Conservation (phyloP, 2,329 filamentous ascomycete species). For the Monilinia laxa region DNA sequence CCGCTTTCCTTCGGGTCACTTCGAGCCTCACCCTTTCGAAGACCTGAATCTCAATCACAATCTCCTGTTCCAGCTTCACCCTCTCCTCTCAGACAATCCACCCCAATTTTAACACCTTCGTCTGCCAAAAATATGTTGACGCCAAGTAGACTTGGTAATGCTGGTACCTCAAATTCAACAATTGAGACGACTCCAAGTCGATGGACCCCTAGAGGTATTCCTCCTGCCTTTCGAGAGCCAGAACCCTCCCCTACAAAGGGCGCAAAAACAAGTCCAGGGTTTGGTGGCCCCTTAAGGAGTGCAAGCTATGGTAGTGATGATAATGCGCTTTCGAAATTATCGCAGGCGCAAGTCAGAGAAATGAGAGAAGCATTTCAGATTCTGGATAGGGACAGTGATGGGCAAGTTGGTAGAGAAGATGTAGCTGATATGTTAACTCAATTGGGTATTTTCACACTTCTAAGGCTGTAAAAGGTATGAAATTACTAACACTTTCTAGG, state of each 20-base stretch:
- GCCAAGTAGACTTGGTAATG: slow-evolving; percentile 46
- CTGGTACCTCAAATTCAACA: slow-evolving; percentile 44
- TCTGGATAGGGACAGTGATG: slow-evolving; percentile 84
- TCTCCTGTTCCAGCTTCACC: slow-evolving; percentile 65
- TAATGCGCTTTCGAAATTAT: slow-evolving; percentile 68
- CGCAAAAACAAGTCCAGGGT: slow-evolving; percentile 34
- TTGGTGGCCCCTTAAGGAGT: slow-evolving; percentile 34
- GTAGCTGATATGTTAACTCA: slow-evolving; percentile 85
- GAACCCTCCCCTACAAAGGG: slow-evolving; percentile 40
- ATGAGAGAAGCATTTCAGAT: slow-evolving; percentile 93
- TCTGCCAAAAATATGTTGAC: slow-evolving; percentile 46
- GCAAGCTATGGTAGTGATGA: slow-evolving; percentile 29
- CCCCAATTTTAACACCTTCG: slow-evolving; percentile 60
- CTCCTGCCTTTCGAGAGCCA: slow-evolving; percentile 39
- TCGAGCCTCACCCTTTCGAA: slow-evolving; percentile 64
- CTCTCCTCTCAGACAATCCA: slow-evolving; percentile 62
- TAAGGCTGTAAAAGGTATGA: background rate
- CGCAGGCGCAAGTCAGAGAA: slow-evolving; percentile 78
- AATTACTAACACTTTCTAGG: slow-evolving; percentile 48
- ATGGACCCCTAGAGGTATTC: slow-evolving; percentile 40
- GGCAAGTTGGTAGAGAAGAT: slow-evolving; percentile 76
- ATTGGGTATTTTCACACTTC: slow-evolving; percentile 56
- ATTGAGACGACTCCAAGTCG: slow-evolving; percentile 24
- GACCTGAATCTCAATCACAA: slow-evolving; percentile 54
- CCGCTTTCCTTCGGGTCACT: slow-evolving; percentile 71